These are phyloP conservation scores for Chloris gayana DNA, from an alignment of 176 grass and related monocot genomes.

Conservation along the genomic window DNA sequence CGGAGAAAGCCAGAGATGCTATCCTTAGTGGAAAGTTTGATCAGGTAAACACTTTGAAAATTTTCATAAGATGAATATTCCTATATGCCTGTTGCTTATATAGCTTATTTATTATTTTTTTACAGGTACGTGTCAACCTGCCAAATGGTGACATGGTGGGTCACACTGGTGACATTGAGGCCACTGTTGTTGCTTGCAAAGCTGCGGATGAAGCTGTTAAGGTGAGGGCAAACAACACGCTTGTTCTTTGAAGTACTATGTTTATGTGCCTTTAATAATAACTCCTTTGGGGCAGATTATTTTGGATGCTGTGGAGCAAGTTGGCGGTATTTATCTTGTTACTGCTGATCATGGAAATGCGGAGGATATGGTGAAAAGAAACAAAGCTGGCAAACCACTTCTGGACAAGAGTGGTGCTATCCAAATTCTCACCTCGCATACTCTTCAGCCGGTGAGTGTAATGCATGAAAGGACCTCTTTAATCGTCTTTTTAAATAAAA, in stretches of 20 bases:
- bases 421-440: conserved; percentile 98
- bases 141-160: conserved; percentile 99
- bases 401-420: conserved; percentile 70
- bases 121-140: conserved; percentile 91
- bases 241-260: not conserved
- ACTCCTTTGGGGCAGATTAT: conserved; percentile 62
- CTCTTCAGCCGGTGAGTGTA: conserved; percentile 85
- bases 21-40: conserved; percentile 89
- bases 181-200: conserved; percentile 92
- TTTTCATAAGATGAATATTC: not conserved
- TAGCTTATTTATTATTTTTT: conserved; percentile 11
- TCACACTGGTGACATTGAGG: conserved; percentile 98
- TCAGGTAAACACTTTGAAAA: conserved; percentile 60
- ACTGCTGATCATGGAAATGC: conserved; percentile 99
- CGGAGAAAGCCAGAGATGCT: conserved; percentile 82
- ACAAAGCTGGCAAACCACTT: conserved; percentile 73
- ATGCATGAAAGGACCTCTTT: not conserved
- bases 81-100: not conserved
- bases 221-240: conserved; percentile 43
- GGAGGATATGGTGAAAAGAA: conserved; percentile 98
- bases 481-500: not conserved
- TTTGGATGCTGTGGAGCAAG: conserved; percentile 86
- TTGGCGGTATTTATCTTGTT: conserved; percentile 91
- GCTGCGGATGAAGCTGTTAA: conserved; percentile 95
- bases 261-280: not conserved